A percentile compares a stretch with the other conserved stretches of the same genome.
phyloP scores from a whole-genome alignment of 768 basidiomycete genomes.

The Kwoniella dejecticola region DNA sequence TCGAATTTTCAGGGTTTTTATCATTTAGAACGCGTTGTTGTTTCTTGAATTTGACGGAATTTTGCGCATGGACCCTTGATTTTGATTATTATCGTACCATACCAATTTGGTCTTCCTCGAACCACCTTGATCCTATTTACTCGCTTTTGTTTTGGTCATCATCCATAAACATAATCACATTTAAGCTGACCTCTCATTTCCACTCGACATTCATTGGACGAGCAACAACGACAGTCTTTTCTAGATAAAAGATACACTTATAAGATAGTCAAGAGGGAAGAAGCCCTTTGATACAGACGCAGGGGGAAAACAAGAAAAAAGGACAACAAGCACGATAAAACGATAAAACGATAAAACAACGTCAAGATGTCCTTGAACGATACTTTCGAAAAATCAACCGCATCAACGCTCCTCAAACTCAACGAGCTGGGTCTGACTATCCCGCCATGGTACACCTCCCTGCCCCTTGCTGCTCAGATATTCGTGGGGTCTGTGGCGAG shows the following conservation, averaged over 20 bases:
- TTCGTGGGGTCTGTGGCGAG: conserved; percentile 62
- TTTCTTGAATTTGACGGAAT: too few species aligned
- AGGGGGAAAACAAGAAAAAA: too few species aligned
- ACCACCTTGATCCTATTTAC: conserved; percentile 3
- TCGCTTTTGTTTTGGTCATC: neutral
- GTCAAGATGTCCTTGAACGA: neutral
- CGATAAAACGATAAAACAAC: neutral
- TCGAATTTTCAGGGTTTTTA: neutral
- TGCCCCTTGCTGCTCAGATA: conserved; percentile 14
- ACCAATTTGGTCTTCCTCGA: conserved; percentile 4
- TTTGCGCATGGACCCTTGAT: neutral
- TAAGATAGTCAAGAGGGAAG: too few species aligned
- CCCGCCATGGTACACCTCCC: conserved; percentile 1
- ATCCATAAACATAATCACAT: neutral
- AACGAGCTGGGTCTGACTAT: neutral
- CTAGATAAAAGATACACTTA: too few species aligned
- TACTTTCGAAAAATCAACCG: neutral
- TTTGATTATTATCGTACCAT: conserved; percentile 7
- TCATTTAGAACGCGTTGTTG: too few species aligned
- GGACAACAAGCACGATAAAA: too few species aligned
- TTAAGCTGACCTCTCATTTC: neutral
- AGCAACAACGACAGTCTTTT: too few species aligned
- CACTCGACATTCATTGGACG: neutral
- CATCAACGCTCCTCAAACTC: neutral
- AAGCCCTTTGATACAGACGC: too few species aligned